phyloP scores from a whole-genome alignment of 768 basidiomycete genomes.

The Pleurotus platypus region DNA sequence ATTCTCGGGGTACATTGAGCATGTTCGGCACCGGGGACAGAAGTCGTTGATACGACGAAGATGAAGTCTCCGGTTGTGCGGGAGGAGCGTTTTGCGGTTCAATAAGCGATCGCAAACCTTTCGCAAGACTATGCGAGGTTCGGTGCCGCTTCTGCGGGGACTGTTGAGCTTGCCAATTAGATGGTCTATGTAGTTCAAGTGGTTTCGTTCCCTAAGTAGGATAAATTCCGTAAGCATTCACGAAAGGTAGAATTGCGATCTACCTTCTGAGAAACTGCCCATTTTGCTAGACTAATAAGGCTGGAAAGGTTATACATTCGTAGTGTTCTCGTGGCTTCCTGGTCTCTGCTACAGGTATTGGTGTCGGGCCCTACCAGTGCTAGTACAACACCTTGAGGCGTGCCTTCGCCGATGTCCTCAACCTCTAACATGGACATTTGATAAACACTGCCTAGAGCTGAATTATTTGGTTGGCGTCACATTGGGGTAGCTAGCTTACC shows the following conservation, averaged over 20 bases:
- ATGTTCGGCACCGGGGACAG: constrained; percentile 23
- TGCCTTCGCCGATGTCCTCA: constrained; percentile 46
- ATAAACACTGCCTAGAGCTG: constrained; percentile 48
- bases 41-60: constrained; percentile 29
- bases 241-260: constrained; percentile 5
- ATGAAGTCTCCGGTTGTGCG: constrained; percentile 13
- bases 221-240: neutral
- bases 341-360: constrained; percentile 44
- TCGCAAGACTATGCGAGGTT: constrained; percentile 52
- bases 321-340: constrained; percentile 51
- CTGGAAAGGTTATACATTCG: constrained; percentile 86
- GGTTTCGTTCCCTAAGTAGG: constrained; percentile 50
- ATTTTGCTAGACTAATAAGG: constrained; percentile 70
- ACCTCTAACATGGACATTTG: constrained; percentile 77
- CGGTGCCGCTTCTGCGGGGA: constrained; percentile 47
- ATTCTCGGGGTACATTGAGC: neutral
- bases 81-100: constrained; percentile 16
- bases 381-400: constrained; percentile 72
- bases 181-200: constrained; percentile 52
- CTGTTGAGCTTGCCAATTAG: constrained; percentile 49
- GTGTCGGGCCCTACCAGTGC: constrained; percentile 66
- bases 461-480: neutral
- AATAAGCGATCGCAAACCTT: constrained; percentile 54
- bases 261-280: constrained; percentile 69
- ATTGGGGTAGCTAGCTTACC: constrained; percentile 36